Evolutionary conservation across 2,329 filamentous ascomycete species (phyloP).

Genomic region (Tolypocladium endophyticum): DNA sequence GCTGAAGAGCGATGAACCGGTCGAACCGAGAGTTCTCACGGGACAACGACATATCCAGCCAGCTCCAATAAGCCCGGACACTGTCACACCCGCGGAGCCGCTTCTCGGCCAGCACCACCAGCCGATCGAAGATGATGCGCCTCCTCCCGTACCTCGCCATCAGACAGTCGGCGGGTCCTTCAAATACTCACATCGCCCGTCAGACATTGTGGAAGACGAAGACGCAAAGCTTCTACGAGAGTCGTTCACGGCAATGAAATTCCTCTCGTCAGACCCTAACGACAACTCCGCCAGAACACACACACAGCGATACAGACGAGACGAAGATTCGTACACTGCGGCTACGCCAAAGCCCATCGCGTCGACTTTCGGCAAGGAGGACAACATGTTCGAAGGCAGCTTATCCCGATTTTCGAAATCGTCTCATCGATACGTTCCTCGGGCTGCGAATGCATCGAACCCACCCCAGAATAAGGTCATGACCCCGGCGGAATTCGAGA

Average conservation of each 20-base stretch:
- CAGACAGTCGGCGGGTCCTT: conserved; percentile 14
- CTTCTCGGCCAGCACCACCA: conserved; percentile 39
- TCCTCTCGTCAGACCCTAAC: conserved; percentile 21
- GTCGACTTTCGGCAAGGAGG: conserved; percentile 31
- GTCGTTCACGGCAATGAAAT: conserved; percentile 37
- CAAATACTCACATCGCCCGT: conserved; percentile 20
- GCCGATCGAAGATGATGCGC: conserved; percentile 31
- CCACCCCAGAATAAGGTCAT: conserved; percentile 64
- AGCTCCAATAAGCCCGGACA: conserved; percentile 37
- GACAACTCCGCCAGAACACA: conserved; percentile 8
- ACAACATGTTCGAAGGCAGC: conserved; percentile 45
- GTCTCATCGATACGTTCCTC: conserved; percentile 23
- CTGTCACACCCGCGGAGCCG: conserved; percentile 31
- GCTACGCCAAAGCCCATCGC: conserved; percentile 16
- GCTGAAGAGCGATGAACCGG: conserved; percentile 28
- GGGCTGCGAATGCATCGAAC: conserved; percentile 22
- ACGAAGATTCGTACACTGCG: conserved; percentile 28
- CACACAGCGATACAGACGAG: conserved; percentile 23
- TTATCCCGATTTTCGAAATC: conserved; percentile 25
- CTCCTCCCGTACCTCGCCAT: conserved; percentile 25
- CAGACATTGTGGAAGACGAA: conserved; percentile 37
- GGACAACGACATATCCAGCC: conserved; percentile 31
- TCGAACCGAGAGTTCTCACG: conserved; percentile 33
- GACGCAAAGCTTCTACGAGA: conserved; percentile 43
- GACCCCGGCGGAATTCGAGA: conserved; percentile 81